phyloP scores from a whole-genome alignment of 1,284 basidiomycete genomes.

The Takashimella koratensis region DNA sequence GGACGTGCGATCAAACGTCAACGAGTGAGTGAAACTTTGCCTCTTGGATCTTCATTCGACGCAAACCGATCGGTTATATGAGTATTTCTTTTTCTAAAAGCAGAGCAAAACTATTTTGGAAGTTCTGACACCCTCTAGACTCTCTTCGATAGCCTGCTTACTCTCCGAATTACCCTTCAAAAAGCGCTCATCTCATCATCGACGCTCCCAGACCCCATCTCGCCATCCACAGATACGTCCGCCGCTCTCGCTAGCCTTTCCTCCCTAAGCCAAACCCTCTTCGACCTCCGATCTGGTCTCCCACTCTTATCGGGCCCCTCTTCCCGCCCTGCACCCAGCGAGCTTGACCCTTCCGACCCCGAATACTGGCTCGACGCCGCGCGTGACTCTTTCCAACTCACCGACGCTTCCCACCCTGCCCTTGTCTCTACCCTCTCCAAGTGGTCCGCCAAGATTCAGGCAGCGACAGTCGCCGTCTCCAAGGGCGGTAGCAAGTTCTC shows the following conservation, averaged over 20 bases:
- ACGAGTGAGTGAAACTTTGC: conserved; percentile 57
- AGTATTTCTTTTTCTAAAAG: neutral
- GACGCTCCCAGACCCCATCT: conserved; percentile 57
- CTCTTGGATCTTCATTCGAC: too few relatives aligned
- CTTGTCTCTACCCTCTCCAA: conserved; percentile 74
- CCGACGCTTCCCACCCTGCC: conserved; percentile 58
- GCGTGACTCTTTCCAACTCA: conserved; percentile 32
- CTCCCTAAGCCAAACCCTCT: conserved; percentile 50
- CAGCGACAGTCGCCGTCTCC: conserved; percentile 59
- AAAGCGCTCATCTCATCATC: conserved; percentile 62
- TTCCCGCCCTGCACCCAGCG: conserved; percentile 4
- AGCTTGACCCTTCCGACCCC: conserved; percentile 15
- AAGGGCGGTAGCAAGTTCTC: conserved; percentile 52
- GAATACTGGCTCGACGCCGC: conserved; percentile 36
- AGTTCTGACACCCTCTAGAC: conserved; percentile 54
- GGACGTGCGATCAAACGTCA: conserved; percentile 78
- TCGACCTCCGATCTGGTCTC: conserved; percentile 61
- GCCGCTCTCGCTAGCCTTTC: neutral
- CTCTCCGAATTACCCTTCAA: conserved; percentile 82
- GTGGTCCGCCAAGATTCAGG: conserved; percentile 91
- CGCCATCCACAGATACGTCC: neutral
- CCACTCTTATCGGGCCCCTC: conserved; percentile 25
- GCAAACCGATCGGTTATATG: too few relatives aligned
- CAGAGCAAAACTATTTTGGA: too few relatives aligned
- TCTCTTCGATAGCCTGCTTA: conserved; percentile 78